A percentile compares a stretch with the other conserved stretches of the same genome.
Evolutionary conservation across 2,329 filamentous ascomycete genomes (phyloP).

Genomic region (Monosporascus sp.): DNA sequence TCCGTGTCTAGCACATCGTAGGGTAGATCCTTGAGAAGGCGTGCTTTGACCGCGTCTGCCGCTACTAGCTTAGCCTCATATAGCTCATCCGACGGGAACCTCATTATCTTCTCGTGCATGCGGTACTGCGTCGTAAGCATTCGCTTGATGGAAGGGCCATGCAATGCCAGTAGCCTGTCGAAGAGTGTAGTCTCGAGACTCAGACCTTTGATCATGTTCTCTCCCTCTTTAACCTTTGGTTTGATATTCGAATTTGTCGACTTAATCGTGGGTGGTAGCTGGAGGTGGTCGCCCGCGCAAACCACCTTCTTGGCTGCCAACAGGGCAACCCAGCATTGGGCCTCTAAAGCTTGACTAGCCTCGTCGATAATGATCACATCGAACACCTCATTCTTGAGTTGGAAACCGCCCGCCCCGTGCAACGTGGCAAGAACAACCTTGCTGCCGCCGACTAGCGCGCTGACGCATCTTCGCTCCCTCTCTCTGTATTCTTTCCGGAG

Average conservation of each 20-base stretch:
- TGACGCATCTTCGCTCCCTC: constrained; percentile 76
- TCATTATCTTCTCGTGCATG: constrained; percentile 96
- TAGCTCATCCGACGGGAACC: constrained; percentile 82
- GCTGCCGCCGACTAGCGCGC: constrained; percentile 67
- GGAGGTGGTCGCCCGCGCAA: constrained; percentile 89
- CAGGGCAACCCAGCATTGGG: constrained; percentile 93
- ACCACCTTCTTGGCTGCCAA: constrained; percentile 78
- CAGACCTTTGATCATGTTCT: constrained; percentile 42
- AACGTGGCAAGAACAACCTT: constrained; percentile 89
- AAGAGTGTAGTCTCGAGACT: constrained; percentile 88
- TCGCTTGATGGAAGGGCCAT: constrained; percentile 79
- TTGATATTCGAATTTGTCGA: constrained; percentile 55
- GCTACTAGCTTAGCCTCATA: constrained; percentile 81
- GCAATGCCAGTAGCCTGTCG: constrained; percentile 75
- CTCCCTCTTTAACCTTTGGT: constrained; percentile 28
- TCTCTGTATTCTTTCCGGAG: constrained; percentile 84
- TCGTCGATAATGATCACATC: constrained; percentile 96
- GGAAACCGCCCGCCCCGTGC: constrained; percentile 83
- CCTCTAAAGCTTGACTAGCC: constrained; percentile 90
- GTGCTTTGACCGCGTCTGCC: constrained; percentile 69
- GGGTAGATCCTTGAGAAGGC: constrained; percentile 71
- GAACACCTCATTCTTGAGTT: constrained; percentile 74
- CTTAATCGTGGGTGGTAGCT: constrained; percentile 93
- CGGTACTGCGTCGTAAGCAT: constrained; percentile 98
- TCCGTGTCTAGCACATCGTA: constrained; percentile 77